Evolutionary conservation across 2,329 filamentous ascomycete species (phyloP).

Genomic region (Colletotrichum tanaceti): DNA sequence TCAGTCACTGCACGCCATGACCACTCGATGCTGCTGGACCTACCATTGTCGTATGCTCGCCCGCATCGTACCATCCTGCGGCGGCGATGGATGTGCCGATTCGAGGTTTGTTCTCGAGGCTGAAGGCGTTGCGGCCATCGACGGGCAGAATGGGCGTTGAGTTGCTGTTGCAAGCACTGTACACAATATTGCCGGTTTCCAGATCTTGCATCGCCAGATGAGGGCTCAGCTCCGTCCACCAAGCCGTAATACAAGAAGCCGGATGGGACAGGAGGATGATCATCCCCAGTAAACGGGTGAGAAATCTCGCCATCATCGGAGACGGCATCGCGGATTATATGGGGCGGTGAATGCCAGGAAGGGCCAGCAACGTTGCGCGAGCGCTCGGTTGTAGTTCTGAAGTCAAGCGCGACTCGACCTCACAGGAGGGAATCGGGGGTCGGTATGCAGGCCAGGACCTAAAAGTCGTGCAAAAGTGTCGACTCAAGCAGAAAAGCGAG

Average conservation of each 20-base stretch:
- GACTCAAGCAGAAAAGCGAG: background rate
- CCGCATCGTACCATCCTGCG: slow-evolving; percentile 49
- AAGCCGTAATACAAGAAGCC: slow-evolving; percentile 50
- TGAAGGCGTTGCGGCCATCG: slow-evolving; percentile 48
- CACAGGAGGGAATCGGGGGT: slow-evolving; percentile 4
- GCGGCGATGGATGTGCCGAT: slow-evolving; percentile 51
- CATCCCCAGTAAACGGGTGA: slow-evolving; percentile 8
- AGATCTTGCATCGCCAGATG: slow-evolving; percentile 52
- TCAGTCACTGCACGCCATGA: slow-evolving; percentile 10
- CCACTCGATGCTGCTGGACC: slow-evolving; percentile 42
- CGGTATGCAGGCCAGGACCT: slow-evolving; percentile 8
- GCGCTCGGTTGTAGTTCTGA: background rate
- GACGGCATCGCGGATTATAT: background rate
- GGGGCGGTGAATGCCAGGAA: slow-evolving; percentile 7
- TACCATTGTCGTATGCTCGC: slow-evolving; percentile 46
- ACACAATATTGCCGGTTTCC: slow-evolving; percentile 49
- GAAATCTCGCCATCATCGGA: background rate
- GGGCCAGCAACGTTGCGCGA: background rate
- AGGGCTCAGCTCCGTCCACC: slow-evolving; percentile 50
- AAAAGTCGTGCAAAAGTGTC: slow-evolving; percentile 6
- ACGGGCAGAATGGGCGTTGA: slow-evolving; percentile 50
- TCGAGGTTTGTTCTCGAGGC: slow-evolving; percentile 46
- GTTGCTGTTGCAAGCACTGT: slow-evolving; percentile 51
- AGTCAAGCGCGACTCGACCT: slow-evolving; percentile 7
- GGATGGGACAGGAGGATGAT: slow-evolving; percentile 18